These are phyloP conservation scores for Monosporascus sp. DNA, from an alignment of 2,329 filamentous ascomycete species.

Conservation along the genomic window DNA sequence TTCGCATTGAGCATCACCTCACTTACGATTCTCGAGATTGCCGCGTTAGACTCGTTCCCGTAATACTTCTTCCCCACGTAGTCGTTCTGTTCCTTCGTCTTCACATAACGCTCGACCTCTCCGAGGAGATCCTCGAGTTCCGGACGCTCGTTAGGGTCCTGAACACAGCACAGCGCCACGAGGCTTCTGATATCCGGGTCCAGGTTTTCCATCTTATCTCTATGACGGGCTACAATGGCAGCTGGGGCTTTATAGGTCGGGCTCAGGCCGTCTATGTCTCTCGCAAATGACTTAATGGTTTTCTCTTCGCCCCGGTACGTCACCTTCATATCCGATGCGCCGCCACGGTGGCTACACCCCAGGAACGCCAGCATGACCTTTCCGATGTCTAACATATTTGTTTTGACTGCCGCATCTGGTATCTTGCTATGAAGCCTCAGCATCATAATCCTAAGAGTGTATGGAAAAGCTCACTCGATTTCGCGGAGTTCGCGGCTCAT, in stretches of 20 bases:
- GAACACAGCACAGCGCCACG: conserved; percentile 10
- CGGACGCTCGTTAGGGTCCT: conserved; percentile 5
- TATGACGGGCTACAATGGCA: conserved; percentile 1
- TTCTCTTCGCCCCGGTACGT: conserved; percentile 1
- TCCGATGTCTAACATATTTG: conserved; percentile 8
- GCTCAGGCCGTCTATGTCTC: conserved; percentile 8
- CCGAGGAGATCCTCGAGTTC: conserved; percentile 10
- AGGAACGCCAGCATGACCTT: conserved; percentile 12
- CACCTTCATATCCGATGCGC: conserved; percentile 8
- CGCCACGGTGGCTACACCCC: conserved; percentile 6
- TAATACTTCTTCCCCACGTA: conserved; percentile 3
- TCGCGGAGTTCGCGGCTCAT: conserved; percentile 2
- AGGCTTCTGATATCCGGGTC: conserved; percentile 13
- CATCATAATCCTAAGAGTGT: neutral
- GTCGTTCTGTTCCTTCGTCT: neutral
- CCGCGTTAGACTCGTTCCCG: conserved; percentile 6
- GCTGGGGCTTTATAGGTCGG: neutral
- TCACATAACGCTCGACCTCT: conserved; percentile 9
- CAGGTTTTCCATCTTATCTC: conserved; percentile 10
- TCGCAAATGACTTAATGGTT: conserved; percentile 4
- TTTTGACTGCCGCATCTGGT: conserved; percentile 3
- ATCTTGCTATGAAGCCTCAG: conserved; percentile 4
- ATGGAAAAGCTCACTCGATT: conserved; percentile 3
- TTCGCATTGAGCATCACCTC: neutral
- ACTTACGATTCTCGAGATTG: neutral